Base-by-base conservation (phyloP, 208 protist species). In the Wallacemonas sp. region DNA sequence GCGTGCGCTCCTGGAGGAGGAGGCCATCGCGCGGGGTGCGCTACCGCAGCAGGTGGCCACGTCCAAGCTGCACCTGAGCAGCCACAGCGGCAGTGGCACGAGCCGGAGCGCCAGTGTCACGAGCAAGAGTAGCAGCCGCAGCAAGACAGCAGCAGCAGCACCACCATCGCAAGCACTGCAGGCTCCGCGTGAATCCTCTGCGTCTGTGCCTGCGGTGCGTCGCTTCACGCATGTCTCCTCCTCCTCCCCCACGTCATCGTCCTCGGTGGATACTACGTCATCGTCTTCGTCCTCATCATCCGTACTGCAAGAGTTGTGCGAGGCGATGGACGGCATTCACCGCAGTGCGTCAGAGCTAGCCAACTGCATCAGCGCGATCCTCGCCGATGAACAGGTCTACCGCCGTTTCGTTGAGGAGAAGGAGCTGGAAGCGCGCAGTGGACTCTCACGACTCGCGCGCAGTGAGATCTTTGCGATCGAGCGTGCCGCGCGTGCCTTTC, bases 371-470 rank as follows among this genome's bases (percentile, higher is more conserved):
- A 63, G 52, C 54, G 60, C 26, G 17, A 47, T 68, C 21, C 27
- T 47, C 49, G 68, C 68, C 4, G 41, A 66, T 44, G 61, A 74
- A 24, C 5, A 39, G 5, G 27, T 74, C 24, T 54, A 55, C 27
- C 67, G 67, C 17, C 36, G 47, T 46, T 65, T 52, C 38, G 36
- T 72, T 4, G 57, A 65, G 26, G 67, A 72, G 41, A 34, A 30
- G 33, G 67, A 65, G 30, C 16, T 23, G 3, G 17, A 16, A n/a
- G 52, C 52, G 19, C 26, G 29, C 0, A 58, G 52, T 39, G 30
- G 12, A 8, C 52, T 58, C 30, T 58, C 52, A 27, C 52, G 52
- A 17, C 52, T 58, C 30, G 52, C 12, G 14, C 52, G 52, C 26
- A 26, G 5, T 5, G 52, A 9, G 26, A 4, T 4, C 5, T 24